Base-by-base conservation (phyloP, 768 basidiomycete species). In the Psilocybe azurescens region DNA sequence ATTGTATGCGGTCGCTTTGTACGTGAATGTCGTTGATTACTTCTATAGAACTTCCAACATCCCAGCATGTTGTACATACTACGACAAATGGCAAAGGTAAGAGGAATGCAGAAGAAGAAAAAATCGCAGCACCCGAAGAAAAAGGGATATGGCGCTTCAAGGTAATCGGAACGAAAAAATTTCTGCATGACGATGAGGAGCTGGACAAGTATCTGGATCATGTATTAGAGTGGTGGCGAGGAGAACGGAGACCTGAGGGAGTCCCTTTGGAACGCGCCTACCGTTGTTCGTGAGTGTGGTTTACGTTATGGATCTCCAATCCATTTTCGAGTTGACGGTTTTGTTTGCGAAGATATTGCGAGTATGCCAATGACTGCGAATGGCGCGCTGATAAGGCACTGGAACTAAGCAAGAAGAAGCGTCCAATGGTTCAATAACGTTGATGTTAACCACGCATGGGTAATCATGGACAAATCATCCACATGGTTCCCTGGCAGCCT, bases 221-320 rank as follows among this genome's bases (percentile, higher is more conserved):
- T 56, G 78, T 89, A 0, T 72, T 94, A 2, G 72, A 80, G 53
- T 95, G 90, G 86, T 97, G 95, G 95, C 75, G 81, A 60, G 92
- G 93, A 1, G 66, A 79, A 56, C 81, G 94, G 44, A 77, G 80
- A 32, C 86, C 94, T 0, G 72, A 74, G n/a, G 95, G 95, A 1
- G 95, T 95, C 0, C 79, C 81, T 2, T 32, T 89, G 20, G 75
- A 81, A 48, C 79, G 90, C 54, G 77, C 88, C 3, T 68, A 79
- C 58, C 81, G 93, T 53, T 94, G 94, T 81, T 77, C 77, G 87
- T 93, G 72, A 76, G 89, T 82, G 16, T 5, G 18, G 53, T 58
- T 41, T 8, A 38, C 20, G n/a, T 30, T 33, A 29, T 41, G 32
- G 24, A 24, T 24, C 24, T 32, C 29, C 44, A 24, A 13, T 41